Base-by-base conservation (phyloP, 2,329 filamentous ascomycete species). In the Pestalotiopsis sp. region DNA sequence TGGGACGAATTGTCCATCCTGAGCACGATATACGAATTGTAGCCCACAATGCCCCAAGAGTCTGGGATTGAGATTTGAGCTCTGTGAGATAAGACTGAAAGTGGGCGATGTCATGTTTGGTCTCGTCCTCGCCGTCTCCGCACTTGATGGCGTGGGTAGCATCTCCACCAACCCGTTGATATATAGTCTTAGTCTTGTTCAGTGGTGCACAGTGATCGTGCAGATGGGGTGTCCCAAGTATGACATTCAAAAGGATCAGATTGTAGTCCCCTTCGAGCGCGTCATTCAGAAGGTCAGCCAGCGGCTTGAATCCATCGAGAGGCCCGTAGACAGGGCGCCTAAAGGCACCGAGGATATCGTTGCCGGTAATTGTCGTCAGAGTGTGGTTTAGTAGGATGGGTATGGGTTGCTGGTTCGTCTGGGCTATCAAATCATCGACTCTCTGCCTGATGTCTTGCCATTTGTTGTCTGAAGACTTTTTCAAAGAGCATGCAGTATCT, bases 11-110 rank as follows among this genome's bases (percentile, higher is more conserved):
- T 0, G 41, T 71, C 75, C 84, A 81, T 3, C 79, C 79, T 0
- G 76, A 73, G 76, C 84, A 87, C 5, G 73, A 68, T 7, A 85
- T 70, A 1, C 80, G 80, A 60, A 83, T 73, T 4, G n/a, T 60
- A 14, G 80, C 68, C 81, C 81, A 82, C 52, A 55, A 49, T 0
- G 75, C 69, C 20, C 78, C 81, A 12, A 80, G 74, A 20, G 78
- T 72, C 3, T 72, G 69, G 0, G 80, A 80, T 58, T 76, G 72
- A 7, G 64, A 41, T 6, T 71, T 63, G 23, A 81, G 74, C 14
- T 68, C 59, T 5, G 65, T 31, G 9, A 82, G 67, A 69, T 81
- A 81, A 2, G 69, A 68, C n/a, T 63, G 45, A 73, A 79, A 79
- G 59, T 75, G 78, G 2, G 68, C 6, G 13, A 74, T 11, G 17